Conservation (phyloP, 345 rosid genomes). For the Erodium maritimum region DNA sequence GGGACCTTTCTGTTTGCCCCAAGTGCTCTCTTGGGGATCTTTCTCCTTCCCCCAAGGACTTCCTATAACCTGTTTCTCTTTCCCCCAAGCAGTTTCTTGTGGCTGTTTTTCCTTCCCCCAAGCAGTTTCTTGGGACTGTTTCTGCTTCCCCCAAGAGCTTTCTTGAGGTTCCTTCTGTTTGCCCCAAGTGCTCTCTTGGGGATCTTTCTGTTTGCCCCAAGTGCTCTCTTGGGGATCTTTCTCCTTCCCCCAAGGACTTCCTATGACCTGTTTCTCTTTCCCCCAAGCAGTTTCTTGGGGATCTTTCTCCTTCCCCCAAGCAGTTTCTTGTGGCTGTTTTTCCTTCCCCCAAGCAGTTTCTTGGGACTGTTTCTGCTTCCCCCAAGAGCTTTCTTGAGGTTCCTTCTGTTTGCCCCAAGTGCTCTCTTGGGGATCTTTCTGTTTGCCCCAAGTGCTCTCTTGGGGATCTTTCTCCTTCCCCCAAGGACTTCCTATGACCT, state of each 20-base stretch:
- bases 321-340: background rate
- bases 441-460: background rate
- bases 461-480: background rate
- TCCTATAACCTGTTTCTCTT: background rate
- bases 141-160: slow-evolving; percentile 12
- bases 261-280: background rate
- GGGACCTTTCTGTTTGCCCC: background rate
- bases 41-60: background rate
- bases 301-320: background rate
- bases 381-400: background rate
- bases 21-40: background rate
- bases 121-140: background rate
- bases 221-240: background rate
- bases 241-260: slow-evolving; percentile 1
- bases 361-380: background rate
- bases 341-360: background rate
- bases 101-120: background rate
- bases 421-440: background rate
- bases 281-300: background rate
- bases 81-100: background rate
- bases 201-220: background rate
- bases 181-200: background rate
- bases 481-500: background rate
- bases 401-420: background rate
- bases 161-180: background rate